These are phyloP conservation scores for Colletotrichum endophyticum DNA, from an alignment of 2,329 filamentous ascomycete genomes.

Conservation along the genomic window DNA sequence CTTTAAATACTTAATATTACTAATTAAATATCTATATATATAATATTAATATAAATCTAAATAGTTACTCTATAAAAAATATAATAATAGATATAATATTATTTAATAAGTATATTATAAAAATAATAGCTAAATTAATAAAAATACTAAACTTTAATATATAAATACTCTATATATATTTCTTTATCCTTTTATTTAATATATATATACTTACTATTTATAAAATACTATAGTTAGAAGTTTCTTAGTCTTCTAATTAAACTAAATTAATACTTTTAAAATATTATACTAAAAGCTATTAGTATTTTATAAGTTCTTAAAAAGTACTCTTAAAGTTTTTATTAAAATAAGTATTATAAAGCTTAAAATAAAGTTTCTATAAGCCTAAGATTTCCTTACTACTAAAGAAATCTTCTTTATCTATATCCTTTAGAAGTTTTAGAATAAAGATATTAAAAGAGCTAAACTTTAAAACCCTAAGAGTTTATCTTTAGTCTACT, in stretches of 20 bases:
- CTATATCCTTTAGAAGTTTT: neutral
- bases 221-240: neutral
- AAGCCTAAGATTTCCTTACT: neutral
- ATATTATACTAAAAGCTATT: neutral
- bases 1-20: too few species aligned
- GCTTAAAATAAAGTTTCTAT: neutral
- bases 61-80: neutral
- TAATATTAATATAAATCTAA: neutral
- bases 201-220: neutral
- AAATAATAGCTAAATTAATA: neutral
- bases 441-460: neutral
- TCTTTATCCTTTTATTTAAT: accelerated
- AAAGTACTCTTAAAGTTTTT: neutral
- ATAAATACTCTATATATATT: neutral
- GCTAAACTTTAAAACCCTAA: neutral
- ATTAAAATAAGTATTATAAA: neutral
- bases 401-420: neutral
- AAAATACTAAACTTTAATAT: neutral
- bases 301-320: neutral
- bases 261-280: neutral
- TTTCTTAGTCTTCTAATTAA: neutral
- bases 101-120: neutral
- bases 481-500: neutral
- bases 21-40: too few species aligned
- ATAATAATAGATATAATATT: neutral